Base-by-base conservation (phyloP, 2,329 filamentous ascomycete genomes). In the Phialophora tarda region DNA sequence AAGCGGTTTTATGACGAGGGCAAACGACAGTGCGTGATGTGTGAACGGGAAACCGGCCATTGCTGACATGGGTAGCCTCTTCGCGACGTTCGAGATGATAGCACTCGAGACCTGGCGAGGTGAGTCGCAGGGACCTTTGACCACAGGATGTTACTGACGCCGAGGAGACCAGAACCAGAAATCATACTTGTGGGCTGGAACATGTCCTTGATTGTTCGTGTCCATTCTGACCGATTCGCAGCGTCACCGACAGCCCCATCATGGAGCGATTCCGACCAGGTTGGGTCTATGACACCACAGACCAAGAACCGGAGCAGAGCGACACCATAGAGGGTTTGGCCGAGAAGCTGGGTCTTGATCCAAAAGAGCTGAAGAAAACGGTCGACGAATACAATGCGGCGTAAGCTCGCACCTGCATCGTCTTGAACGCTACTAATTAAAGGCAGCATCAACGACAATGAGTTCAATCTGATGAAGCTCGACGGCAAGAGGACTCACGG, bases 41-140 rank as follows among this genome's bases (percentile, higher is more conserved):
- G 11, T 23, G 17, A 32, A n/a, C 44, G 34, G 7, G 17, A 14
- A n/a, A 23, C 11, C 10, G 10, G 38, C 12, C 26, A 2, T 8
- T 30, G 30, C 53, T 62, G 34, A 60, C 63, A 17, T 23, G 51
- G 17, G 41, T 26, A 65, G 63, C 65, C 76, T 81, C 14, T 81
- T 81, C 66, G 78, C 79, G 5, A 80, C 79, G 1, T 81, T 80
- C 66, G 78, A 81, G 69, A 78, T 79, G 76, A 78, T 79, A 41
- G 78, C 78, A 3, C 73, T 79, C 5, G 74, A 80, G 64, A 75
- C 76, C 53, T 80, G 78, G 78, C 72, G 76, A 54, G 60, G 60
- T 63, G 55, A 48, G 60, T 63, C 28, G 11, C 10, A 32, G 23
- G 14, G 28, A 30, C 32, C 6, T 21, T 30, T 14, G 48, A 23